phyloP scores from a whole-genome alignment of 2,329 filamentous ascomycete genomes.

The Stagonosporopsis rhizophila region DNA sequence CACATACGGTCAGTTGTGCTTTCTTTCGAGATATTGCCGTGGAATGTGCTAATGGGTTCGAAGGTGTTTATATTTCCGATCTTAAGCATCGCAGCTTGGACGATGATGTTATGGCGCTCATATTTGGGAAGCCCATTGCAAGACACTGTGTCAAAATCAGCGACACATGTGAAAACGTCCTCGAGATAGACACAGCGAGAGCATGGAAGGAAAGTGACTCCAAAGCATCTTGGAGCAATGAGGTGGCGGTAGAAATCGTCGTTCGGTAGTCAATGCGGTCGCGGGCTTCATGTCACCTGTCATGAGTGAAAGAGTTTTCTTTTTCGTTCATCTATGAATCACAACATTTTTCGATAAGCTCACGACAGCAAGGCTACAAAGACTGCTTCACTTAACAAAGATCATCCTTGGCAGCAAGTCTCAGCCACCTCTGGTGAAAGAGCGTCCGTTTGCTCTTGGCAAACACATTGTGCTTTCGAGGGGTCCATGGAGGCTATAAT shows the following conservation, averaged over 20 bases:
- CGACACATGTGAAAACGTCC: constrained; percentile 61
- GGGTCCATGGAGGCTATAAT: background rate
- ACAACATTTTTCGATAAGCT: background rate
- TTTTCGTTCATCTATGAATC: background rate
- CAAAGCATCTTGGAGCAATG: constrained; percentile 76
- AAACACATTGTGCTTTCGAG: too few species aligned
- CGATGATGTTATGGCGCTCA: constrained; percentile 74
- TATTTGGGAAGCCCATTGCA: constrained; percentile 75
- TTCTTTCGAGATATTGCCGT: background rate
- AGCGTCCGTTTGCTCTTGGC: too few species aligned
- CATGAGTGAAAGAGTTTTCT: background rate
- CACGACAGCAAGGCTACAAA: background rate
- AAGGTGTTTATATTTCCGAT: constrained; percentile 78
- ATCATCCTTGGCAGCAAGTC: too few species aligned
- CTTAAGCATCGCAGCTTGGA: constrained; percentile 67
- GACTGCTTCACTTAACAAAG: background rate
- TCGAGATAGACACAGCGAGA: constrained; percentile 77
- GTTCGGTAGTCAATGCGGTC: constrained; percentile 31
- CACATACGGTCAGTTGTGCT: constrained; percentile 62
- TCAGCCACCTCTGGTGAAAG: too few species aligned
- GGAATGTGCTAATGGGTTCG: background rate
- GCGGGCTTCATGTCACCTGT: background rate
- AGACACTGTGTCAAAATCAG: constrained; percentile 68
- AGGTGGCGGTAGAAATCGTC: constrained; percentile 44
- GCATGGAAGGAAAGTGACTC: constrained; percentile 81